Conservation (phyloP, 371 early-diverging fungal genomes). For the Apophysomyces trapeziformis region DNA sequence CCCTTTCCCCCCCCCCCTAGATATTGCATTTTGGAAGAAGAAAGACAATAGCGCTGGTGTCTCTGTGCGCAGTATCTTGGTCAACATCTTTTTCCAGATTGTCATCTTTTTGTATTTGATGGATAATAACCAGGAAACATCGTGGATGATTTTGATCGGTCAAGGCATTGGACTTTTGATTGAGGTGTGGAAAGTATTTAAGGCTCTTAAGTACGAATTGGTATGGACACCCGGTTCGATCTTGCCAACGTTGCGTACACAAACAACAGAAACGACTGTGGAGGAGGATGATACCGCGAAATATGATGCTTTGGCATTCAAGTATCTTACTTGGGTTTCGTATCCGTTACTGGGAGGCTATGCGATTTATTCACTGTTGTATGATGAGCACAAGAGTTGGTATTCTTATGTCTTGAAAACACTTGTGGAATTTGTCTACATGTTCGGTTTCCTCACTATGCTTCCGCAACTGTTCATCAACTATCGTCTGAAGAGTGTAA, state of each 20-base stretch:
- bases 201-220: constrained; percentile 75
- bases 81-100: constrained; percentile 85
- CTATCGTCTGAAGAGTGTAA: constrained; percentile 85
- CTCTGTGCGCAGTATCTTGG: constrained; percentile 80
- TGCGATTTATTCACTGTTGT: constrained; percentile 82
- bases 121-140: constrained; percentile 87
- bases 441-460: constrained; percentile 92
- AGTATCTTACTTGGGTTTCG: constrained; percentile 78
- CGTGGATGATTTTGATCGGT: constrained; percentile 85
- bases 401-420: constrained; percentile 90
- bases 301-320: constrained; percentile 91
- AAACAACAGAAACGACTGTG: constrained; percentile 51
- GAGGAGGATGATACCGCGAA: constrained; percentile 79
- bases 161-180: constrained; percentile 81
- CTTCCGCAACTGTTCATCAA: constrained; percentile 95
- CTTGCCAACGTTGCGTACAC: constrained; percentile 40
- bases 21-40: constrained; percentile 91
- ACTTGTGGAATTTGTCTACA: constrained; percentile 84
- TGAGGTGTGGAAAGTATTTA: constrained; percentile 91
- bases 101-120: constrained; percentile 89
- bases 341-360: constrained; percentile 85
- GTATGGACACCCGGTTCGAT: constrained; percentile 48
- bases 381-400: constrained; percentile 92
- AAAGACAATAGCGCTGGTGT: constrained; percentile 84
- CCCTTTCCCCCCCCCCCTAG: constrained; percentile 36